These are phyloP conservation scores for Scopulariopsis brevicaulis DNA, from an alignment of 2,329 filamentous ascomycete species.

Conservation along the genomic window DNA sequence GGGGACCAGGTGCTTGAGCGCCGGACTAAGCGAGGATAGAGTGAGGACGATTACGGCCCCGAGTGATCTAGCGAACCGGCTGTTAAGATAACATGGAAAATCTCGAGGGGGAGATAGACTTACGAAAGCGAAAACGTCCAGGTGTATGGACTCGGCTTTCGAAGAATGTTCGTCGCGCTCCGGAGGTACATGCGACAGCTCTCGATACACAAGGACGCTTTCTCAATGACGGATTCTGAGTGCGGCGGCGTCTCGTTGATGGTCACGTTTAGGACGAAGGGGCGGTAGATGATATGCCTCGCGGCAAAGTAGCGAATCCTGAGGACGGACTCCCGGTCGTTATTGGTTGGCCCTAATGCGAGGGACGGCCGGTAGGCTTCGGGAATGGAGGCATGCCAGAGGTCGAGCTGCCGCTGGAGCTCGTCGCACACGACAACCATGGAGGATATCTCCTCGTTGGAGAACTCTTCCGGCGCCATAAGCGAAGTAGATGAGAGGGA, in stretches of 20 bases:
- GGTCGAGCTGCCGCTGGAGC: constrained; percentile 16
- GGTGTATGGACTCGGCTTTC: constrained; percentile 18
- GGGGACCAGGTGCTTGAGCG: constrained; percentile 14
- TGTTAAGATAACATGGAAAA: background rate
- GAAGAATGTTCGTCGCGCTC: constrained; percentile 14
- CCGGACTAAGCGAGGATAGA: constrained; percentile 15
- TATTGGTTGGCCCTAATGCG: constrained; percentile 9
- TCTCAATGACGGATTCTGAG: constrained; percentile 14
- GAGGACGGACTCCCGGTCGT: constrained; percentile 14
- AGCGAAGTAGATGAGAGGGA: constrained; percentile 13
- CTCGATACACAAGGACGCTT: constrained; percentile 17
- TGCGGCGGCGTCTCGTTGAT: constrained; percentile 8
- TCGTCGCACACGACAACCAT: constrained; percentile 17
- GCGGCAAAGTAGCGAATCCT: constrained; percentile 20
- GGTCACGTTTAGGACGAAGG: constrained; percentile 18
- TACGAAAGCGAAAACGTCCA: constrained; percentile 22
- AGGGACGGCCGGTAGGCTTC: constrained; percentile 15
- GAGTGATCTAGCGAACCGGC: constrained; percentile 13
- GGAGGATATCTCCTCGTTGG: constrained; percentile 15
- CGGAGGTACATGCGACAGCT: constrained; percentile 18
- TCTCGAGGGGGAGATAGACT: background rate
- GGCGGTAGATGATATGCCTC: constrained; percentile 19
- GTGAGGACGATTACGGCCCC: constrained; percentile 19
- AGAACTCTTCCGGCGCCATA: constrained; percentile 14
- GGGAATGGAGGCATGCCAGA: constrained; percentile 19